Evolutionary conservation across 208 protist species (phyloP).

Genomic region (Histomonas meleagridis): DNA sequence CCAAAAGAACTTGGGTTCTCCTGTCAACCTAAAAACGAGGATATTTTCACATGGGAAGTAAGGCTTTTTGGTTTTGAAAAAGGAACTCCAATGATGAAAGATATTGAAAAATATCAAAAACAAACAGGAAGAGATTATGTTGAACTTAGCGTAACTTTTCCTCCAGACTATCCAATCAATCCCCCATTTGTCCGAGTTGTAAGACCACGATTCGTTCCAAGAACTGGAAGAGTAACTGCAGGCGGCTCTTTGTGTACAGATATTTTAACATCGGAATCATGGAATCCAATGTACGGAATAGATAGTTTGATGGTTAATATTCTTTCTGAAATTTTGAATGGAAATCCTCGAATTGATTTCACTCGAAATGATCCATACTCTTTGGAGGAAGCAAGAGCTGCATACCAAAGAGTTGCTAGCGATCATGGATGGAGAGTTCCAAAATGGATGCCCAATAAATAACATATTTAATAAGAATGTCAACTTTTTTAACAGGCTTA

Average conservation of each 20-base stretch:
- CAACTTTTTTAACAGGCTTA: no score
- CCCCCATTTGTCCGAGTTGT: slow-evolving; percentile 39
- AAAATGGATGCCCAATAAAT: no score
- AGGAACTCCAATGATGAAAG: background rate
- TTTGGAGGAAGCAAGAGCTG: background rate
- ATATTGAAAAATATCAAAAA: slow-evolving; percentile 4
- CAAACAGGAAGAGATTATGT: background rate
- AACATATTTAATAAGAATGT: no score
- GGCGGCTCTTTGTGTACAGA: slow-evolving; percentile 34
- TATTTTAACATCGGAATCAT: slow-evolving; percentile 6
- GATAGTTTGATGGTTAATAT: background rate
- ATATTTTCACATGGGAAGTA: slow-evolving; percentile 9
- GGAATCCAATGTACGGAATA: slow-evolving; percentile 18
- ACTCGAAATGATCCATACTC: background rate
- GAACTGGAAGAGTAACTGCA: slow-evolving; percentile 39
- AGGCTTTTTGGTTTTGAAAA: background rate
- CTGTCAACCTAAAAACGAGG: background rate
- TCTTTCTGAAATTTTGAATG: background rate
- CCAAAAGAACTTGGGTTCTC: background rate
- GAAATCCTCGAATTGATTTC: background rate
- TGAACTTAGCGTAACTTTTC: slow-evolving; percentile 13
- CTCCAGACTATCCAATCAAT: slow-evolving; percentile 34
- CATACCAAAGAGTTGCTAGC: background rate
- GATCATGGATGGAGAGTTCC: background rate
- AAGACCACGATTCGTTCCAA: background rate